phyloP scores from a whole-genome alignment of 345 rosid genomes.

The Eucalyptus curtisii region DNA sequence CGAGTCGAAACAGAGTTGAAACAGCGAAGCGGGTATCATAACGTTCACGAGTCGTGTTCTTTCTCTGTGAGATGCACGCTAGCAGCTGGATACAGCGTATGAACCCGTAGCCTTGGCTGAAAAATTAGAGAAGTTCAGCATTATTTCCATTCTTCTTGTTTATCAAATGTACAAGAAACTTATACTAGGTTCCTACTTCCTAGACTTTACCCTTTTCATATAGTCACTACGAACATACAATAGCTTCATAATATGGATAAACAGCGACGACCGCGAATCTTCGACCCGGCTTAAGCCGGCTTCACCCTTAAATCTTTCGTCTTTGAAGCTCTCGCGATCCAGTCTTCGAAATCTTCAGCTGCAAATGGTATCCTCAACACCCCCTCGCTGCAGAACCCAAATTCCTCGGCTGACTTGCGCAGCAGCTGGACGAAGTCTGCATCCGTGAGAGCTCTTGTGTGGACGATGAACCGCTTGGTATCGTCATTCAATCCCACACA shows the following conservation, averaged over 20 bases:
- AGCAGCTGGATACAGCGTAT: background rate
- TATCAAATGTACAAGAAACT: background rate
- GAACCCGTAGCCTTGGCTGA: background rate
- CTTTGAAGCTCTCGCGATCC: background rate
- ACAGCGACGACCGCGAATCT: background rate
- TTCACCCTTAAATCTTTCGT: background rate
- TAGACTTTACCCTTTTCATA: background rate
- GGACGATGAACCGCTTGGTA: constrained; percentile 10
- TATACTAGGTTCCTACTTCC: background rate
- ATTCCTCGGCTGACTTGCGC: constrained; percentile 24
- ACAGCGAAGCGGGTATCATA: background rate
- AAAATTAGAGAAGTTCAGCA: background rate
- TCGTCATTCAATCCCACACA: constrained; percentile 5
- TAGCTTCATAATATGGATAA: background rate
- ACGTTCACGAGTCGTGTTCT: background rate
- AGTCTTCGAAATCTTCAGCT: constrained; percentile 19
- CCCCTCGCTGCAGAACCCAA: constrained; percentile 16
- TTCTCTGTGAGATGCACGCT: background rate
- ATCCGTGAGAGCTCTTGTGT: constrained; percentile 6
- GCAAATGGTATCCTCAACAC: constrained; percentile 17
- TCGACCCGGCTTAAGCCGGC: background rate
- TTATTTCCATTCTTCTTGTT: background rate
- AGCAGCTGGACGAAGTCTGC: constrained; percentile 17
- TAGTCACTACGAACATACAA: background rate
- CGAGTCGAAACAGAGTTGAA: background rate